A percentile compares a stretch with the other conserved stretches of the same genome.
These are phyloP conservation scores for Botrytis fragariae DNA, from an alignment of 2,329 filamentous ascomycete species.

Conservation along the genomic window DNA sequence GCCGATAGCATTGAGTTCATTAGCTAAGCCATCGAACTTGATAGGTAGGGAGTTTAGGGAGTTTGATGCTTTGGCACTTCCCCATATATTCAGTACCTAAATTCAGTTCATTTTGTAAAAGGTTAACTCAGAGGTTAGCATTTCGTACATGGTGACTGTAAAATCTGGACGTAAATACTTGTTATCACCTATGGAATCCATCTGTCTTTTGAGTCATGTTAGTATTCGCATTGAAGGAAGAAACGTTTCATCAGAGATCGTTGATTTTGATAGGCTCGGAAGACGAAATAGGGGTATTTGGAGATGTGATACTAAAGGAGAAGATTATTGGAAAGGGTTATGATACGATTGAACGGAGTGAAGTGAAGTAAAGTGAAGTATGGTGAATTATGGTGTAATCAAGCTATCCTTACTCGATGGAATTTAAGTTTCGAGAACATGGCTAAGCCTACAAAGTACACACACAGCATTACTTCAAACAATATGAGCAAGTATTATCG, in stretches of 20 bases:
- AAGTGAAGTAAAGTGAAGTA: not conserved
- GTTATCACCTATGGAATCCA: too few relatives aligned
- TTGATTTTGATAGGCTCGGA: not conserved
- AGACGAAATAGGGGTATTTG: not conserved
- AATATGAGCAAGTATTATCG: not conserved
- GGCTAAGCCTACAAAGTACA: not conserved
- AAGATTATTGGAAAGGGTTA: not conserved
- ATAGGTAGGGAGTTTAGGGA: not conserved
- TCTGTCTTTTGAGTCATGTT: not conserved
- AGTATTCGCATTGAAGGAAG: not conserved
- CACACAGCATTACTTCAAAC: not conserved
- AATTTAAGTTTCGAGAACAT: not conserved
- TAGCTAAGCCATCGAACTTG: not conserved
- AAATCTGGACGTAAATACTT: not conserved
- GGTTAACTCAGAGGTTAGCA: not conserved
- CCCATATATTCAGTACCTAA: not conserved
- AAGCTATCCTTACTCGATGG: not conserved
- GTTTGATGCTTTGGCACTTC: not conserved
- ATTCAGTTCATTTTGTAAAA: not conserved
- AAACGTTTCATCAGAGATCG: not conserved
- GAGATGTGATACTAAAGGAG: not conserved
- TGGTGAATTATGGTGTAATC: not conserved
- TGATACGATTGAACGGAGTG: not conserved
- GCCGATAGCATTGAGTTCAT: not conserved
- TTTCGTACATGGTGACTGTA: too few relatives aligned